Base-by-base conservation (phyloP, 2,329 filamentous ascomycete species). In the Fusarium sp. region DNA sequence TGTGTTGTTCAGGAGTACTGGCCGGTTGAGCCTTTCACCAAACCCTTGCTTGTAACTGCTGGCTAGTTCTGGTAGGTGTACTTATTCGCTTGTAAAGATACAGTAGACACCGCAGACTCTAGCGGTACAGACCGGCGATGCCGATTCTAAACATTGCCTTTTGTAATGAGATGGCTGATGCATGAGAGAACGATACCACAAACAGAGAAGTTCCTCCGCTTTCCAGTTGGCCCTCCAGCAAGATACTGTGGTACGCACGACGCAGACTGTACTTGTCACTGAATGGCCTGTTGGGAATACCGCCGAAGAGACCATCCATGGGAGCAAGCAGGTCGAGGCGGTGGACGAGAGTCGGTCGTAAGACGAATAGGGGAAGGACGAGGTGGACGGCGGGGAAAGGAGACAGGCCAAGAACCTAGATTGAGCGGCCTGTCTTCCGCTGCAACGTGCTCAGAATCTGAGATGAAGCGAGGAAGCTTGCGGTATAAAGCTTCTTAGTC, bases 41-140 rank as follows among this genome's bases (percentile, higher is more conserved):
- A 16, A 9, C 6, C 16, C 21, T 9, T 16, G 15, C 15, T 5
- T 7, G 35, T 3, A 16, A 18, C 5, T 12, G 2, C 8, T 21
- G 8, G 5, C 16, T 13, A 6, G 31, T 1, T 1, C 3, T 6
- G 3, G 1, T 37, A 5, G 7, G 3, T 6, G 13, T 3, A 12
- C 11, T 15, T 12, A 3, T 5, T 21, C 3, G 8, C 18, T 12
- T 5, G 8, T 10, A 16, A 16, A 33, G 13, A 13, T 33, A 33
- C 8, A n/a, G 9, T 7, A 35, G 8, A 8, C 8, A 35, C 13
- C 8, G 16, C 33, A n/a, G 7, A 35, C 8, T 18, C 31, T 10
- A 16, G 33, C 33, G 33, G 16, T 10, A n/a, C 33, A 18, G n/a
- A n/a, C 7, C 18, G 16, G 8, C 5, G 16, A 35, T 10, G 33